phyloP scores from a whole-genome alignment of 768 basidiomycete genomes.

The Lentinula sp. region DNA sequence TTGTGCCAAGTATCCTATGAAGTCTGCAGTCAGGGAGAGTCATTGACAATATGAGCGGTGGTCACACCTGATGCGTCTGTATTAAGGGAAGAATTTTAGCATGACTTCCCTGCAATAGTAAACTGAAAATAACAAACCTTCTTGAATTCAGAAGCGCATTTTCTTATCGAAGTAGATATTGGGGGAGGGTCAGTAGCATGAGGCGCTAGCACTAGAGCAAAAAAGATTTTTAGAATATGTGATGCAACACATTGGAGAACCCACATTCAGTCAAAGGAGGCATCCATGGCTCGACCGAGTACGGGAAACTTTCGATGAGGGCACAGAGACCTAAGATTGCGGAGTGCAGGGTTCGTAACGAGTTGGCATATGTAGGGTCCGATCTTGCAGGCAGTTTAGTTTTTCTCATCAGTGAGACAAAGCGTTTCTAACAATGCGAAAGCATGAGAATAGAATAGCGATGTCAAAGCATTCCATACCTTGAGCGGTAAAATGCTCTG shows the following conservation, averaged over 20 bases:
- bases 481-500: constrained; percentile 81
- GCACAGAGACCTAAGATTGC: constrained; percentile 89
- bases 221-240: neutral
- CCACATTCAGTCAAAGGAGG: constrained; percentile 72
- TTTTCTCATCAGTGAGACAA: constrained; percentile 55
- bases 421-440: constrained; percentile 60
- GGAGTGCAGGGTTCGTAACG: constrained; percentile 72
- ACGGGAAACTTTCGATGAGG: constrained; percentile 88
- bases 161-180: constrained; percentile 84
- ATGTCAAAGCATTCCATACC: constrained; percentile 31
- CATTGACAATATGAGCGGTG: constrained; percentile 8
- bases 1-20: constrained; percentile 86
- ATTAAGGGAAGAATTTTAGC: neutral
- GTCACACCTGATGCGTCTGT: constrained; percentile 57
- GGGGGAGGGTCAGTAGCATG: constrained; percentile 85
- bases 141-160: constrained; percentile 81
- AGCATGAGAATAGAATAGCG: constrained; percentile 9
- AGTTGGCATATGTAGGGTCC: constrained; percentile 66
- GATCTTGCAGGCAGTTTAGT: constrained; percentile 62
- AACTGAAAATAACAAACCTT: constrained; percentile 40
- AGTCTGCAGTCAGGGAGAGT: constrained; percentile 8
- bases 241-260: constrained; percentile 8
- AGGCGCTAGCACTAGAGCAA: constrained; percentile 54
- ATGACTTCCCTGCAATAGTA: neutral
- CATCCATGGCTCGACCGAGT: constrained; percentile 92